Base-by-base conservation (phyloP, 352 stramenopile genomes). In the Elongisporangium senticosum region DNA sequence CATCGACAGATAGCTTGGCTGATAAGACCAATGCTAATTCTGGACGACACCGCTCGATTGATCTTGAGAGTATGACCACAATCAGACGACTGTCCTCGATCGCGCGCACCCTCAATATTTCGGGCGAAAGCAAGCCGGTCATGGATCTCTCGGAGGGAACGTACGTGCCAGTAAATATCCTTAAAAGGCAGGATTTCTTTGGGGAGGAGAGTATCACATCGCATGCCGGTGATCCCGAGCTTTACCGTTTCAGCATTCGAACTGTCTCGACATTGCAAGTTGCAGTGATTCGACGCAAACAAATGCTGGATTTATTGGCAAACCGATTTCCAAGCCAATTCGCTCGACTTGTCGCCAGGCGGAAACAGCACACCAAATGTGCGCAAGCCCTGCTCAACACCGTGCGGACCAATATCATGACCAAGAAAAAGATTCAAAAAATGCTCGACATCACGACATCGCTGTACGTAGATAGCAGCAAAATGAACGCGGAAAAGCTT, bases 151-250 rank as follows among this genome's bases (percentile, higher is more conserved):
- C 20, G 6, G 24, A 11, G 0, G 57, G 59, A 5, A 39, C 53
- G 13, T 57, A 62, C 14, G 72, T 81, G 23, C 72, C 80, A 2
- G 76, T 90, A 20, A 70, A 68, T 0, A 62, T 90, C 8, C 52
- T 88, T 7, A 77, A 81, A 21, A 62, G 68, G 22, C 67, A 79
- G 49, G 73, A 87, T 24, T 85, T 69, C 51, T 87, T 89, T 24
- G 79, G 79, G 11, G 71, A 86, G 57, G 79, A 89, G 43, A 85
- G 79, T 55, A 60, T 89, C 43, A 47, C 65, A 2, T 56, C 60
- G 15, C 33, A 14, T 20, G 53, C 70, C 2, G 28, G 62, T 6
- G 28, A 65, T 20, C 1, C 55, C 0, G 66, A 79, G 49, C 56
- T 66, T 1, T 86, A 82, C 49, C 71, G 86, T 49, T 58, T 84